Evolutionary conservation across 2,329 filamentous ascomycete genomes (phyloP), one percentile per base, ranked within the genome.

Genomic region (Fusarium circinatum): DNA sequence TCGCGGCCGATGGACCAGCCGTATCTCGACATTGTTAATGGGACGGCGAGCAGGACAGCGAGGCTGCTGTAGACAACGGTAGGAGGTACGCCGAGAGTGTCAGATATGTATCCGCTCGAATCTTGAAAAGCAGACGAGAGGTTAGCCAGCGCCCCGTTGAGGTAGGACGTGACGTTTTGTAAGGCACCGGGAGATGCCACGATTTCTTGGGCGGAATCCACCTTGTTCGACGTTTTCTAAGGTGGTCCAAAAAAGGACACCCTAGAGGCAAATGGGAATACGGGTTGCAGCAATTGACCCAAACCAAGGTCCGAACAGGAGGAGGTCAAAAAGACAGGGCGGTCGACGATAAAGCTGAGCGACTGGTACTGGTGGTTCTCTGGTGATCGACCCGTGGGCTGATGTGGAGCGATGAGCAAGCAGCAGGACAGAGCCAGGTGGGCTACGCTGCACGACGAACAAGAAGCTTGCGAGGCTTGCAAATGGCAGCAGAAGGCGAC

Each of bases 181-280:
- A 90, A 82, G 84, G 88, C 89, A 90, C 89, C 89, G 82, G 87
- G 86, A 80, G 89, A 89, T 88, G 88, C 89, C 88, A 86, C 85
- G 79, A 84, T 79, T 81, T 83, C 84, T 82, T 87, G 85, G 83
- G 83, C 83, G 81, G 89, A 90, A 90, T 88, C 89, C 89, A 91
- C 88, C 82, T 90, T 91, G 87, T 70, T 82, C 85, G 83, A 81
- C 79, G 76, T 75, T 76, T 70, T 78, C 71, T 76, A 81, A 80
- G 80, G 79, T 81, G 79, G 70, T 79, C 81, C 79, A 71, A 65
- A 67, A 76, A 71, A 82, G 81, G 81, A 80, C 81, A 82, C 81
- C 81, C 75, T 79, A 78, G 76, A 76, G 65, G 64, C 69, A 71
- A 60, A 67, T 75, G 68, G 69, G 68, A 62, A 75, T 75, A 65